Evolutionary conservation across 208 protist genomes (phyloP), one percentile per base, ranked within the genome.

Genomic region (Angomonas desouzai): DNA sequence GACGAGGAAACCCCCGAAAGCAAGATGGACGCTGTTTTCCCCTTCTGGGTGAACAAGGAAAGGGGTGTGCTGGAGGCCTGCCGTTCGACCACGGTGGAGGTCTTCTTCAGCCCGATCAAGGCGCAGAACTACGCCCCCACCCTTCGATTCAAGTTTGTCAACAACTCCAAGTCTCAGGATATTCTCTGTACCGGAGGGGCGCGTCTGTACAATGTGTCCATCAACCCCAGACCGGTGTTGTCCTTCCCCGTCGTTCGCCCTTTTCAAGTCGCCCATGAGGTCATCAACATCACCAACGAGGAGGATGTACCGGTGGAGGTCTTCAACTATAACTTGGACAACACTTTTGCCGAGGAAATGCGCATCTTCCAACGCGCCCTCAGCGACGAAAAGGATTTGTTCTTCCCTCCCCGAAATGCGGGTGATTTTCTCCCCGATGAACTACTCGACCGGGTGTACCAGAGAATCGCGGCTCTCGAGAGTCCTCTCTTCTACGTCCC

Each of bases 241-340:
- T 62, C 73, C 16, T 72, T 97, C 33, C 82, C 79, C 3, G 72
- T 92, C 9, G 70, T 89, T 10, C 70, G 89, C 36, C 96, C 94
- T 3, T 83, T 81, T 60, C 76, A 88, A 62, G 65, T 84, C 13
- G 48, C 82, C 33, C 66, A 85, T 48, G 66, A 71, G 30, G 66
- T 63, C 3, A 77, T 98, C 47, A 81, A 55, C 16, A 63, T 98
- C 36, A 90, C 63, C 11, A 97, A 97, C 77, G 64, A 96, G 60
- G 85, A 92, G 65, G 81, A 91, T 9, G 40, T 47, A 38, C 72
- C 88, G 0, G 78, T 98, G 10, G 92, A 98, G 81, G 67, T 99
- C 47, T 97, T 85, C 77, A 83, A 64, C 51, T 56, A 81, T 48
- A 85, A 94, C 25, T 81, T 89, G 22, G 96, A 99, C 74, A 36